A percentile compares a stretch with the other conserved stretches of the same genome.
These are phyloP conservation scores for Phytophthora pseudosyringae DNA, from an alignment of 352 stramenopile species.

Conservation along the genomic window DNA sequence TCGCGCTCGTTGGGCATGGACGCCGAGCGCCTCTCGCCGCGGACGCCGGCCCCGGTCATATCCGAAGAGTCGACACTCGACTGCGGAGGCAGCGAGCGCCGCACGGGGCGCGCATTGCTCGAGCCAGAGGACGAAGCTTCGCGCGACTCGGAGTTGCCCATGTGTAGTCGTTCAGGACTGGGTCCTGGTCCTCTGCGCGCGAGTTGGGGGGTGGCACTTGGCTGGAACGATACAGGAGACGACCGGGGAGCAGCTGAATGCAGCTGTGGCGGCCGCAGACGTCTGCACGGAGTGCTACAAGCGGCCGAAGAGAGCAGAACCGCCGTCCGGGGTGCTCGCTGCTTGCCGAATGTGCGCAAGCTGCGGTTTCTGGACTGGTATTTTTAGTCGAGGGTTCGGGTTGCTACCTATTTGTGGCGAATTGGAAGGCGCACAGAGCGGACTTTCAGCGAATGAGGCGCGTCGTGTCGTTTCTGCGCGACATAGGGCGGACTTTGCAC, in stretches of 20 bases:
- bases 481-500: slow-evolving; percentile 33
- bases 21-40: slow-evolving; percentile 29
- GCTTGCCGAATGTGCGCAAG: slow-evolving; percentile 16
- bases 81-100: slow-evolving; percentile 23
- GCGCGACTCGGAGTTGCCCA: slow-evolving; percentile 69
- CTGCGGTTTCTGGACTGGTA: slow-evolving; percentile 23
- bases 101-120: slow-evolving; percentile 13
- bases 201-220: background rate
- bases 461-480: background rate
- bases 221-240: slow-evolving; percentile 1
- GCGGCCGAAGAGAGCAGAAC: slow-evolving; percentile 28
- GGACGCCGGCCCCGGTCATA: background rate
- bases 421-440: background rate
- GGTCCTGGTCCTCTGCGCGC: slow-evolving; percentile 19
- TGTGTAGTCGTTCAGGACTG: slow-evolving; percentile 24
- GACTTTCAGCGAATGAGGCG: slow-evolving; percentile 17
- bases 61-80: slow-evolving; percentile 25
- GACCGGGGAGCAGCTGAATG: slow-evolving; percentile 12
- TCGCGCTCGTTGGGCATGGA: slow-evolving; percentile 37
- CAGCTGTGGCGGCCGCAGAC: background rate
- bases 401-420: slow-evolving; percentile 4
- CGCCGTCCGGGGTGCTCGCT: slow-evolving; percentile 7
- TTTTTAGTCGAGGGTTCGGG: slow-evolving; percentile 36
- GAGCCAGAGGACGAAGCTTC: slow-evolving; percentile 35
- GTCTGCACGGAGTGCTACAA: slow-evolving; percentile 11